A percentile compares a stretch with the other conserved stretches of the same genome.
Conservation (phyloP, 345 rosid species). For the Salix purpurea region DNA sequence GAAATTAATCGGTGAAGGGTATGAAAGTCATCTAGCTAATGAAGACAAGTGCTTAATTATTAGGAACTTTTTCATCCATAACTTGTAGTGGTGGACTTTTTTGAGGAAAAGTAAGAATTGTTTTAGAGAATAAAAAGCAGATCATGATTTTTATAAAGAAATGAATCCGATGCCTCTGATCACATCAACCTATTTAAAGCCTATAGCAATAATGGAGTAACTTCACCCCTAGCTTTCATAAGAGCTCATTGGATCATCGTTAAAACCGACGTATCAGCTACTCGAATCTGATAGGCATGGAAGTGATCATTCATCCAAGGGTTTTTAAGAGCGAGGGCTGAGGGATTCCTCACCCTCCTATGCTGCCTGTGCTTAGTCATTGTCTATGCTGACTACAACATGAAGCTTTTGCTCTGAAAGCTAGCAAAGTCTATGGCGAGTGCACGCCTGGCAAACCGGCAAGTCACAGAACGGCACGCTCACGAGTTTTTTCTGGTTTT, state of each 20-base stretch:
- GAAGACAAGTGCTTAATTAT: constrained; percentile 12
- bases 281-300: constrained; percentile 34
- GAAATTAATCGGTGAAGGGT: constrained; percentile 12
- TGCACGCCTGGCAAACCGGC: constrained; percentile 51
- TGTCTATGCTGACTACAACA: constrained; percentile 7
- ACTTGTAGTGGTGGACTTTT: constrained; percentile 15
- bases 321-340: constrained; percentile 25
- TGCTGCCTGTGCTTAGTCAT: constrained; percentile 34
- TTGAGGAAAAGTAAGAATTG: neutral
- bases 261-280: constrained; percentile 25
- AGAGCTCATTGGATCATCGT: constrained; percentile 23
- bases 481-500: constrained; percentile 30
- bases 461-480: constrained; percentile 66
- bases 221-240: constrained; percentile 31
- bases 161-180: neutral
- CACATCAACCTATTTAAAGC: constrained; percentile 44
- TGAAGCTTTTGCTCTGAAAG: neutral
- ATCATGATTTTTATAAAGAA: neutral
- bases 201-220: constrained; percentile 12
- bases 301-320: constrained; percentile 27
- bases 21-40: constrained; percentile 17
- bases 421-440: constrained; percentile 23
- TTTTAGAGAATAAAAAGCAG: constrained; percentile 16
- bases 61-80: constrained; percentile 20
- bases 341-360: constrained; percentile 18